Conservation (phyloP, 1,139 yeast species). For the Candida glucosophila region DNA sequence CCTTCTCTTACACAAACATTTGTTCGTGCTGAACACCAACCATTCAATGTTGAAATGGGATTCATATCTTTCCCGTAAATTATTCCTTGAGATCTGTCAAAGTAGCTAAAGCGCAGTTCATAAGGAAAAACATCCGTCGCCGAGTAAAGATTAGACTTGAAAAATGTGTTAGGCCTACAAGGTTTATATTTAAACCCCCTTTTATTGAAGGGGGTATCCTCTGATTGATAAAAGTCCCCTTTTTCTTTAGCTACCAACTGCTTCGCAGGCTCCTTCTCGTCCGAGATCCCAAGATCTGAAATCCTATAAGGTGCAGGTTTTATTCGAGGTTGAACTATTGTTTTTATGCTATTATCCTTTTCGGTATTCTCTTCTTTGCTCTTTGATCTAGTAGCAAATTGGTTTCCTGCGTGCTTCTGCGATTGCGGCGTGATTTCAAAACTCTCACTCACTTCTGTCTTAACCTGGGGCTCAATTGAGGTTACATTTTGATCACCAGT, state of each 20-base stretch:
- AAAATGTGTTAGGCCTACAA: constrained; percentile 62
- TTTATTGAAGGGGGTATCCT: constrained; percentile 73
- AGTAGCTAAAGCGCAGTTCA: constrained; percentile 52
- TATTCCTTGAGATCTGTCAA: constrained; percentile 64
- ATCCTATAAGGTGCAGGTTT: constrained; percentile 37
- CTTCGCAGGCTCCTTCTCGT: constrained; percentile 5
- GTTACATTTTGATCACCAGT: no score
- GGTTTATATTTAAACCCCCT: constrained; percentile 78
- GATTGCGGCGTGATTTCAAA: no score
- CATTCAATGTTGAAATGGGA: constrained; percentile 48
- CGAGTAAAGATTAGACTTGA: constrained; percentile 56
- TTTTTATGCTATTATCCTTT: constrained; percentile 19
- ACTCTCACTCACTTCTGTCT: no score
- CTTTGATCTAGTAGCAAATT: constrained; percentile 20
- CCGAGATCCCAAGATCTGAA: constrained; percentile 18
- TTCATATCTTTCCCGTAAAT: constrained; percentile 35
- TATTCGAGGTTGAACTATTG: constrained; percentile 33
- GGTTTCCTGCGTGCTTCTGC: no score
- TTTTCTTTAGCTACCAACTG: constrained; percentile 6
- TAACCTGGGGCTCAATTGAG: constrained; percentile 19
- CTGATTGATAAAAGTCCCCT: constrained; percentile 42
- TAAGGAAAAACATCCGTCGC: constrained; percentile 72
- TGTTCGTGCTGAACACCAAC: constrained; percentile 77
- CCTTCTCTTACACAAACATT: constrained; percentile 79
- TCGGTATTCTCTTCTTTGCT: constrained; percentile 16